These are phyloP conservation scores for Mucor mucedo DNA, from an alignment of 371 early-diverging fungal genomes.

Conservation along the genomic window DNA sequence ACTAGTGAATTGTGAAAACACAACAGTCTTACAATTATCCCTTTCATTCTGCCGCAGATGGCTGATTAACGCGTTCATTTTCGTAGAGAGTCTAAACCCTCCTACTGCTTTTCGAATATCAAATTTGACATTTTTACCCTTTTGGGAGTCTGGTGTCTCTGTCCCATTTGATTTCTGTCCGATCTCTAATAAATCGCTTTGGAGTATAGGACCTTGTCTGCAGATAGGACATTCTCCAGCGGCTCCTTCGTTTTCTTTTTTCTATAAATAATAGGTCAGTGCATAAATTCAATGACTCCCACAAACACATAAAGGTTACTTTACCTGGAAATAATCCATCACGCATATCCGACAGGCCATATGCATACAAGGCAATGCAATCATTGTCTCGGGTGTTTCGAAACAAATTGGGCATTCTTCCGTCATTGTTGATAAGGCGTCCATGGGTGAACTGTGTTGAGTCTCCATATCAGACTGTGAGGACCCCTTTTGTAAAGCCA, in stretches of 20 bases:
- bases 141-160: not conserved
- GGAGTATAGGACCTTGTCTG: constrained; percentile 54
- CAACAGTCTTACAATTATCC: constrained; percentile 60
- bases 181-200: constrained; percentile 59
- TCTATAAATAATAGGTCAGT: constrained; percentile 23
- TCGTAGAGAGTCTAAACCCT: constrained; percentile 64
- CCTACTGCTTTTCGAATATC: constrained; percentile 53
- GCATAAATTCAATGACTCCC: no score
- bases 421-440: constrained; percentile 7
- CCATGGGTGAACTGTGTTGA: not conserved
- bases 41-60: constrained; percentile 45
- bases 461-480: not conserved
- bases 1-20: constrained; percentile 87
- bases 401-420: constrained; percentile 46
- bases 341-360: constrained; percentile 67
- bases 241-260: constrained; percentile 58
- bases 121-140: constrained; percentile 21
- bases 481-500: constrained; percentile 27
- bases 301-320: no score
- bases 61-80: constrained; percentile 63
- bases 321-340: constrained; percentile 61
- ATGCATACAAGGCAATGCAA: constrained; percentile 71
- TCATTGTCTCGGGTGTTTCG: constrained; percentile 54
- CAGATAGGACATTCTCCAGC: constrained; percentile 69
- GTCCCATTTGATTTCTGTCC: not conserved